Base-by-base conservation (phyloP, 2,329 filamentous ascomycete genomes). In the Trichoderma asperellum region DNA sequence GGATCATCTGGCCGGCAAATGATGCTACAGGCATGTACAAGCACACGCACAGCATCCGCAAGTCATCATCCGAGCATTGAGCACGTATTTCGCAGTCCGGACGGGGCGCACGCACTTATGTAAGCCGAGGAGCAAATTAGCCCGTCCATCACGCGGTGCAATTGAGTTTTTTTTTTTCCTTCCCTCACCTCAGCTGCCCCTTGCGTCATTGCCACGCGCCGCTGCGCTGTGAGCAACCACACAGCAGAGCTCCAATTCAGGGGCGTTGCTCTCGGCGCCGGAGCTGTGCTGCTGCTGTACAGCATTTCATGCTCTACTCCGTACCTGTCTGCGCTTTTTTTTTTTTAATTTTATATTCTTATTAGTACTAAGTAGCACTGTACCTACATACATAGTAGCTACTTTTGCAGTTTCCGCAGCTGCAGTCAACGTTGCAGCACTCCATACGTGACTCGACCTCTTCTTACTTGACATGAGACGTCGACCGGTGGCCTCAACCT, bases 171-270 rank as follows among this genome's bases (percentile, higher is more conserved):
- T 40, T 56, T 56, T 43, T 24, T 24, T 24, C 18, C 16, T 16
- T 43, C 4, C 40, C 40, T 43, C 40, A 10, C 40, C 49, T 43
- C 52, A 16, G 35, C 52, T 8, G 18, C 52, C 16, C 40, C 32
- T 67, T 67, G 63, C 63, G 63, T 67, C 63, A 67, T 59, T 37
- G 21, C 18, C 55, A 32, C 57, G 35, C 40, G 40, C n/a, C n/a
- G n/a, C n/a, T n/a, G n/a, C 52, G 63, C 58, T 24, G 24, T 59
- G 63, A 59, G 63, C 55, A 67, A 47, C 53, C 29, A 37, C n/a
- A 5, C 37, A 24, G n/a, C 27, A 34, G 27, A 56, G 53, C 53
- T 56, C 53, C 53, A 34, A 29, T 29, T 56, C 53, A 56, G 53
- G 53, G 8, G 6, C n/a, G 12, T 56, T 29, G 8, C 27, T 16